Percentiles rank a stretch among this genome's conserved stretches.
Conservation (phyloP, 2,329 filamentous ascomycete species). For the Colletotrichum spaethianum region DNA sequence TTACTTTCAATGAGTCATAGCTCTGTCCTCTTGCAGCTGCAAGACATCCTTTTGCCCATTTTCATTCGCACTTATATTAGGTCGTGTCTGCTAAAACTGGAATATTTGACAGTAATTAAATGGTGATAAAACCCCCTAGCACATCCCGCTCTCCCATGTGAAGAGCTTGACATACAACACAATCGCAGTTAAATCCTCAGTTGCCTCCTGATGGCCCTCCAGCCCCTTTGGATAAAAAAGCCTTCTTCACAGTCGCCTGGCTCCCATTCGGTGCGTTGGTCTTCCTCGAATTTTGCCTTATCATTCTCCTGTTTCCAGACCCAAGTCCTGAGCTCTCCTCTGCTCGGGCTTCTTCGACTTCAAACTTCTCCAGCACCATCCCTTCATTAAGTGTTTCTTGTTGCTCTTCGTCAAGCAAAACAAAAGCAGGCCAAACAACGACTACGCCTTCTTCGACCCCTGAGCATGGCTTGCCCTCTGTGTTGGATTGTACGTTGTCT, state of each 20-base stretch:
- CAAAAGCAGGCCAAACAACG: background rate
- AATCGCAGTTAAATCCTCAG: background rate
- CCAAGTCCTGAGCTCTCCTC: background rate
- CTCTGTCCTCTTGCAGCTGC: background rate
- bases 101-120: background rate
- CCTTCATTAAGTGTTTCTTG: background rate
- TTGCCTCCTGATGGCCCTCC: background rate
- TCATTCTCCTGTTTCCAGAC: background rate
- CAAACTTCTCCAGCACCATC: background rate
- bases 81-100: background rate
- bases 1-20: background rate
- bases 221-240: background rate
- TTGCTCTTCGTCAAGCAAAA: background rate
- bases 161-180: background rate
- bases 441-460: background rate
- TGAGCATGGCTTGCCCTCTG: background rate
- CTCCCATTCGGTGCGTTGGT: background rate
- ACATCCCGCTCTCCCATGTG: background rate
- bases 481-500: background rate
- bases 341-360: background rate
- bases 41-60: background rate
- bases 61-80: background rate
- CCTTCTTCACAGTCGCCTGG: background rate
- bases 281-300: background rate
- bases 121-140: background rate